Conservation (phyloP, 2,329 filamentous ascomycete species). For the Microsporum ferrugineum region DNA sequence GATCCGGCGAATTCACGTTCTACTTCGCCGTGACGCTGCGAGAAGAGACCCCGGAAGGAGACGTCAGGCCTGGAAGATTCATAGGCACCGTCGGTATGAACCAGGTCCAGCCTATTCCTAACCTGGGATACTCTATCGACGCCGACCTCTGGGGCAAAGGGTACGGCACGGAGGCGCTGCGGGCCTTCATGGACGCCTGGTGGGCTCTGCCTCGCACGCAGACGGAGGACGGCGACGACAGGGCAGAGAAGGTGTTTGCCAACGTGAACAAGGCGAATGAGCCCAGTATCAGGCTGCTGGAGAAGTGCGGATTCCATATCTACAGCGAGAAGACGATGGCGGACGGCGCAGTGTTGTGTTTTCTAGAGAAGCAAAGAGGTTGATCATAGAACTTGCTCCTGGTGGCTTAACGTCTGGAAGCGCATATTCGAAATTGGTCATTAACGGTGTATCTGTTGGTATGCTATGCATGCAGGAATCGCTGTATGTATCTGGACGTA, state of each 20-base stretch:
- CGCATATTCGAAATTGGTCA: background rate
- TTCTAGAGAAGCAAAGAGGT: background rate
- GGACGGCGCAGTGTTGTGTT: constrained; percentile 6
- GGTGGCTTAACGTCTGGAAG: background rate
- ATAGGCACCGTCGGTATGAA: constrained; percentile 13
- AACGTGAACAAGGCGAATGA: constrained; percentile 8
- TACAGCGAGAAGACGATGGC: constrained; percentile 7
- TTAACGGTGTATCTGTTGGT: background rate
- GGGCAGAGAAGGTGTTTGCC: constrained; percentile 7
- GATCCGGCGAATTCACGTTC: background rate
- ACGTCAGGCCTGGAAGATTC: background rate
- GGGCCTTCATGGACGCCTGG: constrained; percentile 10
- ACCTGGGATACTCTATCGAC: constrained; percentile 12
- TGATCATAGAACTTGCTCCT: background rate
- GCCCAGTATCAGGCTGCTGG: constrained; percentile 9
- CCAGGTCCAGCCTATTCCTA: constrained; percentile 9
- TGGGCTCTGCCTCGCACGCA: constrained; percentile 9
- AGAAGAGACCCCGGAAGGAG: constrained; percentile 3
- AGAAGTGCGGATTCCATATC: constrained; percentile 11
- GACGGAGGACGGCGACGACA: background rate
- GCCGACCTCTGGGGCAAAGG: constrained; percentile 10
- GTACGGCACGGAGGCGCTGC: constrained; percentile 12
- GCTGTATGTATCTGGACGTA: constrained; percentile 3
- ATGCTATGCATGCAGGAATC: background rate
- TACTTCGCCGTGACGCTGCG: constrained; percentile 8